phyloP scores from a whole-genome alignment of 208 protist species.

The Leishmania gerbilli region DNA sequence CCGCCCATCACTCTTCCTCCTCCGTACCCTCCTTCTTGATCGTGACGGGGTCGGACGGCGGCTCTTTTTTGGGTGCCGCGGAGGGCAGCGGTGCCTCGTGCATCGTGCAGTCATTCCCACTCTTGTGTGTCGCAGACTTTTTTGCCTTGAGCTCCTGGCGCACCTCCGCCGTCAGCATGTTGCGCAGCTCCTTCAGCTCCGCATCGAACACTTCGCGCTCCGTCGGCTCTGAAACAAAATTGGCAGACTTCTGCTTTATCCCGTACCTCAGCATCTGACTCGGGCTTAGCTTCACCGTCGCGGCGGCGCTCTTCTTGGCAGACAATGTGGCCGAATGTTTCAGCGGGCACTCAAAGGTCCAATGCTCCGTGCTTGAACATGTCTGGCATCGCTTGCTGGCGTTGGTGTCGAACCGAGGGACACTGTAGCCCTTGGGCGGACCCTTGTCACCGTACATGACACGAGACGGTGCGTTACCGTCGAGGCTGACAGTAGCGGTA shows the following conservation, averaged over 20 bases:
- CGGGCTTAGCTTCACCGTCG: conserved; percentile 57
- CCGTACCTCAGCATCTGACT: conserved; percentile 82
- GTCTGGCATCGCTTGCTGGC: conserved; percentile 55
- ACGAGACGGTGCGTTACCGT: neutral
- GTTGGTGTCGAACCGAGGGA: conserved; percentile 52
- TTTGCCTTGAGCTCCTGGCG: conserved; percentile 28
- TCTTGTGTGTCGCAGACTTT: neutral
- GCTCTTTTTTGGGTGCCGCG: conserved; percentile 14
- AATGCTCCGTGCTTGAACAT: conserved; percentile 69
- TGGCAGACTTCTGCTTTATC: conserved; percentile 53
- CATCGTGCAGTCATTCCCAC: neutral
- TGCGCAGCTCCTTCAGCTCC: conserved; percentile 39
- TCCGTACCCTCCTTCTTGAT: conserved; percentile 29
- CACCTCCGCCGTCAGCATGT: conserved; percentile 29
- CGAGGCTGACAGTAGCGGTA: neutral
- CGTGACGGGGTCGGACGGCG: neutral
- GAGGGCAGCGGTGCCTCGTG: neutral
- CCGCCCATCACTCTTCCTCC: conserved; percentile 6
- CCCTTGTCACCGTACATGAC: conserved; percentile 68
- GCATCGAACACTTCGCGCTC: conserved; percentile 59
- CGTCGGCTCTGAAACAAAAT: conserved; percentile 74
- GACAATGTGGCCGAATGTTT: conserved; percentile 17
- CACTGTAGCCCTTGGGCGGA: conserved; percentile 84
- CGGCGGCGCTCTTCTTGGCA: conserved; percentile 29
- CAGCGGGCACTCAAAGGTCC: conserved; percentile 77